Conservation (phyloP, 2,329 filamentous ascomycete species). For the Helotiales sp. region DNA sequence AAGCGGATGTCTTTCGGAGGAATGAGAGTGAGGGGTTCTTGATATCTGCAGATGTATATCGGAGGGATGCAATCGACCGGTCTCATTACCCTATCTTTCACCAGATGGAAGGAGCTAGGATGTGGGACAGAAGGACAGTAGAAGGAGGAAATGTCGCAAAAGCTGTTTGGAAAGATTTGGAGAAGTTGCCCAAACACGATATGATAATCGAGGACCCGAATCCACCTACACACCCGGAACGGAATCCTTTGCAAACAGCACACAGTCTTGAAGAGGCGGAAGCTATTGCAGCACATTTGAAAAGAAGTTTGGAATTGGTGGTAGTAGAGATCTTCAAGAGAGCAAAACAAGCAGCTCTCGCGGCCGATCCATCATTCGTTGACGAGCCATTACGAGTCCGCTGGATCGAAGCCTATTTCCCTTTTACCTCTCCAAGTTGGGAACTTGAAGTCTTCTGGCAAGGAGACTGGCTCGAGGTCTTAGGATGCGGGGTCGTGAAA, state of each 20-base stretch:
- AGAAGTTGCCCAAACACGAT: constrained; percentile 68
- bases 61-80: constrained; percentile 89
- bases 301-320: constrained; percentile 84
- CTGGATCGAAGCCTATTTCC: constrained; percentile 97
- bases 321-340: constrained; percentile 85
- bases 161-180: constrained; percentile 69
- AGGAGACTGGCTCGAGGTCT: constrained; percentile 91
- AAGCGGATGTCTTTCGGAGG: constrained; percentile 75
- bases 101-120: constrained; percentile 94
- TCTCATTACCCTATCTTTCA: constrained; percentile 97
- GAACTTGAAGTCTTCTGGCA: constrained; percentile 95
- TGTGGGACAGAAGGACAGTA: constrained; percentile 74
- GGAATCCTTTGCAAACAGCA: constrained; percentile 79
- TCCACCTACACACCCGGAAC: constrained; percentile 71
- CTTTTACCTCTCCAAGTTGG: constrained; percentile 94
- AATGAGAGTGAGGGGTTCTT: constrained; percentile 79
- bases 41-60: constrained; percentile 92
- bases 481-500: constrained; percentile 88
- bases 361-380: constrained; percentile 43
- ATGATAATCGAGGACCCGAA: constrained; percentile 83
- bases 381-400: constrained; percentile 79
- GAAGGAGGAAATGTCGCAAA: constrained; percentile 59
- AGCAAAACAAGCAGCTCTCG: constrained; percentile 64
- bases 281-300: constrained; percentile 81
- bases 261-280: constrained; percentile 78